phyloP scores from a whole-genome alignment of 2,329 filamentous ascomycete genomes.

The Colletotrichum endophyticum region DNA sequence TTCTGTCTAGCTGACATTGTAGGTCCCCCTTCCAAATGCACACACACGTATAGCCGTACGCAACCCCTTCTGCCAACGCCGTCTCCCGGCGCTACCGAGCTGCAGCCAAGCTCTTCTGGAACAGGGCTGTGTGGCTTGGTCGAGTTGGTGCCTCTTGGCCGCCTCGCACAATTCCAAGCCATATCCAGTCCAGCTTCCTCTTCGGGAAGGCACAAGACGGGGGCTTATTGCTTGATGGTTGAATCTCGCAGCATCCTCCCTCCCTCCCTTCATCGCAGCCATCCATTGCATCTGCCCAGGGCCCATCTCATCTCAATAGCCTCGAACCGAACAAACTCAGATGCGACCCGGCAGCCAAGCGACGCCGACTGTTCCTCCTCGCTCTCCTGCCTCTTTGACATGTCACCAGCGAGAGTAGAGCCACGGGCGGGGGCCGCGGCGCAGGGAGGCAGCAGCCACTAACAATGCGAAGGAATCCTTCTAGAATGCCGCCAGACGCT shows the following conservation, averaged over 20 bases:
- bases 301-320: neutral
- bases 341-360: neutral
- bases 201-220: slow-evolving; percentile 1
- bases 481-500: slow-evolving; percentile 13
- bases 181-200: slow-evolving; percentile 1
- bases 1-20: neutral
- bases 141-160: slow-evolving; percentile 3
- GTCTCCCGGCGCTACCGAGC: slow-evolving; percentile 13
- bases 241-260: neutral
- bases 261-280: neutral
- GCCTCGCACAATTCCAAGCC: neutral
- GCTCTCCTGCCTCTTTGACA: neutral
- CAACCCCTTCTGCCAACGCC: neutral
- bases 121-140: slow-evolving; percentile 16
- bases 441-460: neutral
- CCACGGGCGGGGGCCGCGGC: neutral
- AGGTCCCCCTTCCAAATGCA: neutral
- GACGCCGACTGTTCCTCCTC: neutral
- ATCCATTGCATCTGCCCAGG: neutral
- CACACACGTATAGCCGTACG: neutral
- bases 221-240: slow-evolving; percentile 18
- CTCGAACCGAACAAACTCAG: neutral
- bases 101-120: slow-evolving; percentile 18
- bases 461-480: slow-evolving; percentile 4
- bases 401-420: neutral